Conservation (phyloP, 208 protist genomes). For the Trypanosomatidae sp. region DNA sequence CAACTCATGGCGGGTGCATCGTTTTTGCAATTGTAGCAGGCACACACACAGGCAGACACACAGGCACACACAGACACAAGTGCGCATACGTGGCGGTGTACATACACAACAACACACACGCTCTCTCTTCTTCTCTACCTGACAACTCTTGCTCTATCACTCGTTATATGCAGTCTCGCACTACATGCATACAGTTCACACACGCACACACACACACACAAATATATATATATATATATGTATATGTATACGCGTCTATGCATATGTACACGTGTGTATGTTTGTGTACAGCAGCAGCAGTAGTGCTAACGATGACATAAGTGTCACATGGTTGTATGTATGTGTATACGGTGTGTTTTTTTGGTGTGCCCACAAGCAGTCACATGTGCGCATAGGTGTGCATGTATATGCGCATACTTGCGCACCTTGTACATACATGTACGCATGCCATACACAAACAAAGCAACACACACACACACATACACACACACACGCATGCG, state of each 20-base stretch:
- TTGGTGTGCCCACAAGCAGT: no score
- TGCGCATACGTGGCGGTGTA: neutral
- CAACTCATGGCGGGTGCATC: conserved; percentile 20
- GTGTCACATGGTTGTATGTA: no score
- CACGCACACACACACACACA: conserved; percentile 1
- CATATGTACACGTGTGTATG: conserved; percentile 1
- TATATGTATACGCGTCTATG: conserved; percentile 1
- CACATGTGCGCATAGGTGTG: no score
- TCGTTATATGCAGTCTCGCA: neutral
- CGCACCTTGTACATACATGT: no score
- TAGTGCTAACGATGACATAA: no score
- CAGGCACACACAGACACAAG: neutral
- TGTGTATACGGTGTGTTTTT: no score
- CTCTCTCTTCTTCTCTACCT: conserved; percentile 5
- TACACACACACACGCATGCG: no score
- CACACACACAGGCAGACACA: neutral
- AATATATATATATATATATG: conserved; percentile 1
- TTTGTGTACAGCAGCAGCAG: conserved; percentile 1
- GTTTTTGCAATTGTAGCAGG: conserved; percentile 23
- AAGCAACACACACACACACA: no score
- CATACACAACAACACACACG: neutral
- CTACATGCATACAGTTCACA: neutral
- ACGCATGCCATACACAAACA: no score
- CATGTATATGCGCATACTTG: no score
- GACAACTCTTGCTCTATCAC: neutral